Evolutionary conservation across 495 filamentous ascomycete species (phyloP).

Genomic region (Penicillium psychrofluorescens): DNA sequence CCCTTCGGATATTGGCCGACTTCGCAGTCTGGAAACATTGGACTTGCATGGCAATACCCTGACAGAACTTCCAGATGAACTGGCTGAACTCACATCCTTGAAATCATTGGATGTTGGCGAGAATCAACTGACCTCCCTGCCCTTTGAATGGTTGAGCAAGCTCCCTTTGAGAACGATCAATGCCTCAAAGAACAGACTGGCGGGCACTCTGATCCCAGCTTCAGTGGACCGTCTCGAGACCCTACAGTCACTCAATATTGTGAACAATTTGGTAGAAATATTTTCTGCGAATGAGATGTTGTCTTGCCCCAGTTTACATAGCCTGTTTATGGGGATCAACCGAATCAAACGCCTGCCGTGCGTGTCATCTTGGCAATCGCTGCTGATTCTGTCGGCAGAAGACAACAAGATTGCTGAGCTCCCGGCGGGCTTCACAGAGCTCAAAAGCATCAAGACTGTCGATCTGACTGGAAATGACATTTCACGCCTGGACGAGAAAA

Average conservation of each 20-base stretch:
- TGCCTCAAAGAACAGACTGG: conserved; percentile 72
- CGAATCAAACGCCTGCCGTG: conserved; percentile 64
- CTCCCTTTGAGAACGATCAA: conserved; percentile 68
- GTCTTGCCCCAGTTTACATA: conserved; percentile 63
- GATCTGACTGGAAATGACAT: conserved; percentile 84
- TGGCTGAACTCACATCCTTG: conserved; percentile 57
- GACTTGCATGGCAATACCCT: conserved; percentile 79
- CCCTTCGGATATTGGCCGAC: conserved; percentile 44
- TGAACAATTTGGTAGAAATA: conserved; percentile 61
- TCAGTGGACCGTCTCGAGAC: conserved; percentile 48
- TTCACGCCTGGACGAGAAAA: conserved; percentile 61
- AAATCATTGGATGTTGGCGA: conserved; percentile 69
- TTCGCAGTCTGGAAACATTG: conserved; percentile 66
- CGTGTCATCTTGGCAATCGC: conserved; percentile 60
- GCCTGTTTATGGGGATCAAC: conserved; percentile 68
- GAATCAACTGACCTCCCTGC: conserved; percentile 64
- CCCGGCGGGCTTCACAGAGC: conserved; percentile 62
- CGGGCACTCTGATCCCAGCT: conserved; percentile 60
- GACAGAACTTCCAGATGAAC: conserved; percentile 60
- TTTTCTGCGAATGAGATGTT: conserved; percentile 45
- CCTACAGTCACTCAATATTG: conserved; percentile 69
- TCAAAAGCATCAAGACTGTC: conserved; percentile 60
- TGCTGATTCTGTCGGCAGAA: conserved; percentile 66
- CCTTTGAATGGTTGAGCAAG: conserved; percentile 56
- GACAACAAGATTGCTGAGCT: conserved; percentile 71